Conservation (phyloP, 2,329 filamentous ascomycete genomes). For the Thermothelomyces thermophilus region DNA sequence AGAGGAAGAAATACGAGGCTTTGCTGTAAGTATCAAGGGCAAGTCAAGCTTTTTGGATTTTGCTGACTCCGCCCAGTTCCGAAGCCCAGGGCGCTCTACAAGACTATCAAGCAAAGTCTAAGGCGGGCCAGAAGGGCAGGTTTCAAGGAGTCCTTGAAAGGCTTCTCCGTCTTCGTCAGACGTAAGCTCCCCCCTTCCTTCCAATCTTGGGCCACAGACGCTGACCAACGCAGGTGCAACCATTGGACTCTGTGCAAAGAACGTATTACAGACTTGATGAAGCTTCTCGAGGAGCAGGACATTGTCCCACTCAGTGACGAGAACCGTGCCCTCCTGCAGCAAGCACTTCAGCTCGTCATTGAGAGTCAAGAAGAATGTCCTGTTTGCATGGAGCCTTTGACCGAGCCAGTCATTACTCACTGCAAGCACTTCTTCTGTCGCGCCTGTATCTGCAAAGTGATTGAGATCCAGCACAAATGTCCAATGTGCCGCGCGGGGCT, state of each 20-base stretch:
- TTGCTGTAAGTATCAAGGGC: slow-evolving; percentile 47
- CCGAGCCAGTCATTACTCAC: slow-evolving; percentile 71
- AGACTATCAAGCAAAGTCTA: slow-evolving; percentile 46
- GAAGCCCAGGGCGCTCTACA: slow-evolving; percentile 69
- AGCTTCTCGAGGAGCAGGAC: slow-evolving; percentile 59
- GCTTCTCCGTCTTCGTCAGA: slow-evolving; percentile 73
- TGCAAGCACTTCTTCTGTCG: slow-evolving; percentile 78
- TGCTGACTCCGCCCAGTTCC: slow-evolving; percentile 37
- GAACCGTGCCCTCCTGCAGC: slow-evolving; percentile 65
- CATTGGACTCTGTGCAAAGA: slow-evolving; percentile 79
- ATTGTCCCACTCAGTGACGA: slow-evolving; percentile 64
- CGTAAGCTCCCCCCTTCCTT: slow-evolving; percentile 35
- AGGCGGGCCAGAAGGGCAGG: slow-evolving; percentile 40
- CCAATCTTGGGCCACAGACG: background rate
- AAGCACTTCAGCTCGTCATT: slow-evolving; percentile 67
- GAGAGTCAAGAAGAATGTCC: slow-evolving; percentile 78
- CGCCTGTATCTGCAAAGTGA: slow-evolving; percentile 65
- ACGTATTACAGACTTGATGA: slow-evolving; percentile 65
- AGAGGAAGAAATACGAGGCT: slow-evolving; percentile 70
- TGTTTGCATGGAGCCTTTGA: slow-evolving; percentile 69
- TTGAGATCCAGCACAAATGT: slow-evolving; percentile 71
- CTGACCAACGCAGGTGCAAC: slow-evolving; percentile 52
- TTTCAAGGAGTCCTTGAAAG: slow-evolving; percentile 76
- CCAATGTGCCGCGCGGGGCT: slow-evolving; percentile 75
- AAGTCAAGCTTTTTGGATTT: background rate